Conservation (phyloP, 2,329 filamentous ascomycete genomes). For the Karstenula rhodostoma region DNA sequence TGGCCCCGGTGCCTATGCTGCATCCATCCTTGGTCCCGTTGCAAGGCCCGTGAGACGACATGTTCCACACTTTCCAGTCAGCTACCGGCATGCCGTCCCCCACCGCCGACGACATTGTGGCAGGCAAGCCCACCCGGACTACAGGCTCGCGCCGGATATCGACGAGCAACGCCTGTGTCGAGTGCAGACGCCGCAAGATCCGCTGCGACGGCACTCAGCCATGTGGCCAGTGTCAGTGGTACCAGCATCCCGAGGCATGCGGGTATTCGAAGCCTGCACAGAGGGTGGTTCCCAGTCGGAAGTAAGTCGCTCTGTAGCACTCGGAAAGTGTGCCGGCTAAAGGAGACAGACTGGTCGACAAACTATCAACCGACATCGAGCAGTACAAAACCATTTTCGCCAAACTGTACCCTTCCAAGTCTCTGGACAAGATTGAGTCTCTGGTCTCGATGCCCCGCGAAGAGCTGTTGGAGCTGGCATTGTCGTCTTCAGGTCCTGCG, state of each 20-base stretch:
- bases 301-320: constrained; percentile 59
- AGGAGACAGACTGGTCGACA: constrained; percentile 64
- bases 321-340: constrained; percentile 66
- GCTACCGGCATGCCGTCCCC: constrained; percentile 43
- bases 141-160: constrained; percentile 55
- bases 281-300: constrained; percentile 78
- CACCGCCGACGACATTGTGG: constrained; percentile 40
- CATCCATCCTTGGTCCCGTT: neutral
- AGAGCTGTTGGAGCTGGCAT: constrained; percentile 55
- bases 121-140: constrained; percentile 46
- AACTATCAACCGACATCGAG: constrained; percentile 61
- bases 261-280: constrained; percentile 83
- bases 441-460: constrained; percentile 52
- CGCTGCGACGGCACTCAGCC: constrained; percentile 83
- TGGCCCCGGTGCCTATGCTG: constrained; percentile 17
- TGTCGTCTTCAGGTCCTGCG: constrained; percentile 50
- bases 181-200: constrained; percentile 83
- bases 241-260: constrained; percentile 79
- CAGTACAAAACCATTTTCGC: constrained; percentile 54
- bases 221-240: constrained; percentile 83
- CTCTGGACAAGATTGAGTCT: constrained; percentile 48
- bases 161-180: constrained; percentile 71
- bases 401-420: constrained; percentile 51
- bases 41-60: constrained; percentile 26
- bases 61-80: constrained; percentile 58